phyloP scores from a whole-genome alignment of 768 basidiomycete genomes.

The Tricholomella constricta region DNA sequence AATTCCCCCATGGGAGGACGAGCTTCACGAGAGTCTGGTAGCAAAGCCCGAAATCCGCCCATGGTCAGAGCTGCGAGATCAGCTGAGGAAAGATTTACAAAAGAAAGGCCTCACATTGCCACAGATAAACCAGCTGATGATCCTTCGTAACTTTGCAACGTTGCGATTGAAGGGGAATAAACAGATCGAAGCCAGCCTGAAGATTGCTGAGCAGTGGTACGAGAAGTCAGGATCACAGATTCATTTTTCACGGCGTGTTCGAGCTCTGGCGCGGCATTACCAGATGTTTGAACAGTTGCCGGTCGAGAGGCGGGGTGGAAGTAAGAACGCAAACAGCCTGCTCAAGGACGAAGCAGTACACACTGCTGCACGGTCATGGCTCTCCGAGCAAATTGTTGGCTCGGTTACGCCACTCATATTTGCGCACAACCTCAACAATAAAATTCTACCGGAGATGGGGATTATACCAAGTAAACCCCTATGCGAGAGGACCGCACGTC shows the following conservation, averaged over 20 bases:
- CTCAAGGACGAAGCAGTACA: not conserved
- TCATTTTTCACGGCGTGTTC: slow-evolving; percentile 21
- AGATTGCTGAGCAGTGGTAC: slow-evolving; percentile 42
- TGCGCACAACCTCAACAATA: slow-evolving; percentile 22
- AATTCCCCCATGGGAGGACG: slow-evolving; percentile 18
- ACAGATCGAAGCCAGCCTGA: slow-evolving; percentile 29
- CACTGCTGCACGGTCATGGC: slow-evolving; percentile 8
- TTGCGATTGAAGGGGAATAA: slow-evolving; percentile 31
- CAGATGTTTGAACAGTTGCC: slow-evolving; percentile 2
- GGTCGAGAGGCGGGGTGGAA: not conserved
- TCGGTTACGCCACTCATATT: slow-evolving; percentile 31
- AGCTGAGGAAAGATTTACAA: no score
- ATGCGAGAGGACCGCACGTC: slow-evolving; percentile 31
- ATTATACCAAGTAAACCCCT: slow-evolving; percentile 27
- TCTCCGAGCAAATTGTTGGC: slow-evolving; percentile 27
- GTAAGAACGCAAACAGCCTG: not conserved
- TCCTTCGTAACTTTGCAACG: slow-evolving; percentile 38
- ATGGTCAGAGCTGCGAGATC: slow-evolving; percentile 27
- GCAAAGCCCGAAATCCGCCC: slow-evolving; percentile 14
- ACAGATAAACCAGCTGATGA: slow-evolving; percentile 31
- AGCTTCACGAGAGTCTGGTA: not conserved
- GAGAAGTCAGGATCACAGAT: slow-evolving; percentile 16
- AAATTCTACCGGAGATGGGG: slow-evolving; percentile 32
- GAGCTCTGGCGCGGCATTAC: not conserved
- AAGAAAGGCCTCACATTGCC: slow-evolving; percentile 28